Evolutionary conservation across 257 asterid genomes (phyloP), one percentile per base, ranked within the genome.

Genomic region (Coffea canephora): DNA sequence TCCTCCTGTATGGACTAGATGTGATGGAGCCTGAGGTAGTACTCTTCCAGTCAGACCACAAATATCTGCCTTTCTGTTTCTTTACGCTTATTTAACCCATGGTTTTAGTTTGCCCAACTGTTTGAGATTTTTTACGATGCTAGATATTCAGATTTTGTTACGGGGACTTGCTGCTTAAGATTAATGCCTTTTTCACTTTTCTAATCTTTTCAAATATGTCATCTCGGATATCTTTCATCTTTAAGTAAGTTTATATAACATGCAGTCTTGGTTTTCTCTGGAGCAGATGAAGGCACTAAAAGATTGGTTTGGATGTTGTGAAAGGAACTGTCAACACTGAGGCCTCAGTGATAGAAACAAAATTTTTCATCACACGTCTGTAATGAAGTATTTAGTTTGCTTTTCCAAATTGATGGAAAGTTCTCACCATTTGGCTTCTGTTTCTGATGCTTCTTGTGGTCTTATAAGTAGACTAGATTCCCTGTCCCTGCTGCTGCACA

Each of bases 201-300:
- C 69, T 10, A 25, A n/a, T 25, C 39, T n/a, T n/a, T 62, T 62
- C 69, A 62, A 23, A 25, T 62, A n/a, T 62, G 36, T 3, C 18
- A 27, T 31, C 45, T n/a, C 8, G 68, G 39, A 8, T 25, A 66
- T 27, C 45, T 66, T 31, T 13, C 5, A 73, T 76, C 61, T 84
- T 67, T 73, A 48, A 43, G 57, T 15, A 67, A 49, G 67, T 71
- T 68, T 74, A 13, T 62, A 27, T 69, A 73, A 71, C 61, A 76
- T 79, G 69, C 67, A 74, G 59, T 71, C 62, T 76, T 62, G 79
- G n/a, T 21, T 70, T 79, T 49, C 77, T 49, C n/a, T 80, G 69
- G 74, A 81, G 88, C 90, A 96, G 99, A 96, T 96, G 97, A 91
- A 92, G 88, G 89, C 99, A 69, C 98, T 96, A 31, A 96, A 89